Evolutionary conservation across 1,139 yeast species (phyloP).

Genomic region (Saccharomycopsis crataegensis): DNA sequence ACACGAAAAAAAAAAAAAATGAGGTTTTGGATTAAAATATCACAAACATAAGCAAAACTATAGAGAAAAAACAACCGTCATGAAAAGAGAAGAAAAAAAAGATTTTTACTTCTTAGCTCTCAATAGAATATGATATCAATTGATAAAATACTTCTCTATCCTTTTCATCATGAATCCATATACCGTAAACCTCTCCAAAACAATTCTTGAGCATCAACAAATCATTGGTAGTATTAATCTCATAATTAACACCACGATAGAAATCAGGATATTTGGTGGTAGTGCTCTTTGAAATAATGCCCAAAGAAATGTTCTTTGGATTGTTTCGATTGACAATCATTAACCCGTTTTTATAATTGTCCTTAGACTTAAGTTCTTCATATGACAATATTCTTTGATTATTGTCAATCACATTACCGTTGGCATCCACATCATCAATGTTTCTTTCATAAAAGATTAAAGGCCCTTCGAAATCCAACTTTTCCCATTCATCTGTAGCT

Average conservation of each 20-base stretch:
- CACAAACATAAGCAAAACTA: not conserved
- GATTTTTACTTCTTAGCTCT: conserved; percentile 29
- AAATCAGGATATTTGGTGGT: conserved; percentile 36
- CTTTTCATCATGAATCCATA: conserved; percentile 77
- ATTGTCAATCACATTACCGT: conserved; percentile 22
- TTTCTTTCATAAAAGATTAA: conserved; percentile 71
- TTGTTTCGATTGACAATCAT: conserved; percentile 67
- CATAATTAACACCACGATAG: conserved; percentile 34
- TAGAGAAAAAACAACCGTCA: not conserved
- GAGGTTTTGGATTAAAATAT: too few relatives aligned
- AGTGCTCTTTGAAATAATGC: conserved; percentile 56
- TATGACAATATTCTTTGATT: conserved; percentile 13
- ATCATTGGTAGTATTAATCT: conserved; percentile 71
- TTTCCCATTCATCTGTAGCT: conserved; percentile 68
- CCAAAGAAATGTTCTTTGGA: conserved; percentile 75
- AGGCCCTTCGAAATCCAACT: conserved; percentile 74
- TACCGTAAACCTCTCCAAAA: conserved; percentile 74
- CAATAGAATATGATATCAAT: conserved; percentile 51
- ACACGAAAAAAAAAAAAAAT: too few relatives aligned
- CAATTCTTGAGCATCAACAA: conserved; percentile 72
- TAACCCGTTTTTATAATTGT: conserved; percentile 66
- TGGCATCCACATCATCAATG: conserved; percentile 28
- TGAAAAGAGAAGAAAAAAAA: not conserved
- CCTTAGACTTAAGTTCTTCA: conserved; percentile 30
- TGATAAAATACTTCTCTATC: conserved; percentile 61